These are phyloP conservation scores for Pleurotus salmoneostramineus DNA, from an alignment of 768 basidiomycete species.

Conservation along the genomic window DNA sequence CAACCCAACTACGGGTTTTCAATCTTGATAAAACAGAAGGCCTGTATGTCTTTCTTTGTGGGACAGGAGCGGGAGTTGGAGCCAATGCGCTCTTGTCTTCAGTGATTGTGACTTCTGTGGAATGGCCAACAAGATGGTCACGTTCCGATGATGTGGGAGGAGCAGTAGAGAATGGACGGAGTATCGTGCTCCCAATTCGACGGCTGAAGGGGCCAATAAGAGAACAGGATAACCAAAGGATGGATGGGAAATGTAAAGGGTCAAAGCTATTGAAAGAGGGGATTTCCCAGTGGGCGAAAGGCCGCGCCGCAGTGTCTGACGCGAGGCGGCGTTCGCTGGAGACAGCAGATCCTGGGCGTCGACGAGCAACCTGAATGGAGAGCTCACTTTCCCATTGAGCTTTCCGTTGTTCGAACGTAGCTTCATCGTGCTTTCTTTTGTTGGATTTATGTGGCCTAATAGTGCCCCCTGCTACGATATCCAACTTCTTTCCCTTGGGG, in stretches of 20 bases:
- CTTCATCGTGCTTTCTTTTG: slow-evolving; percentile 1
- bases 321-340: no score
- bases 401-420: slow-evolving; percentile 10
- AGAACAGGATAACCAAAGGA: slow-evolving; percentile 58
- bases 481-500: neutral
- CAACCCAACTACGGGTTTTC: neutral
- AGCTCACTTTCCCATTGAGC: slow-evolving; percentile 13
- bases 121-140: neutral
- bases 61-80: neutral
- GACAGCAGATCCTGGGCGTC: slow-evolving; percentile 15
- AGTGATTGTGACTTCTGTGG: neutral
- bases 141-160: neutral
- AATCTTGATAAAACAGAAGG: neutral
- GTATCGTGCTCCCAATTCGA: slow-evolving; percentile 13
- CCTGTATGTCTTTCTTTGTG: neutral
- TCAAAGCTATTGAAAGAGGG: slow-evolving; percentile 33
- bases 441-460: neutral
- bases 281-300: no score
- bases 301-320: no score
- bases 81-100: neutral
- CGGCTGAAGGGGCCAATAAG: slow-evolving; percentile 44
- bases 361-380: slow-evolving; percentile 10
- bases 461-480: neutral
- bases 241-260: slow-evolving; percentile 63
- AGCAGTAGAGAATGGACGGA: neutral